phyloP scores from a whole-genome alignment of 2,329 filamentous ascomycete species.

The Septoria linicola region DNA sequence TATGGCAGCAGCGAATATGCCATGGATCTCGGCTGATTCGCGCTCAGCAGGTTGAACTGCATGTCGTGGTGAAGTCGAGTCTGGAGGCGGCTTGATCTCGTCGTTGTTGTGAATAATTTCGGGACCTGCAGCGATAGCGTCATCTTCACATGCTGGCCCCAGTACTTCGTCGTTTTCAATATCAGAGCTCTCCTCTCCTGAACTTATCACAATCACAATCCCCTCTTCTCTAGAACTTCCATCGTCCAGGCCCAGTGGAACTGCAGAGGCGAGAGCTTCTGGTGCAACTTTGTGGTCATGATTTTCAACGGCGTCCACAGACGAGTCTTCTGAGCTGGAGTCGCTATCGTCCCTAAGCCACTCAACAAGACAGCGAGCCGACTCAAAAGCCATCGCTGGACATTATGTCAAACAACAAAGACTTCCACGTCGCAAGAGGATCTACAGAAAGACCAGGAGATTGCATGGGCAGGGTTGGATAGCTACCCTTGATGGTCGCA shows the following conservation, averaged over 20 bases:
- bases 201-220: neutral
- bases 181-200: neutral
- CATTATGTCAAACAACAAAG: neutral
- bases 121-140: neutral
- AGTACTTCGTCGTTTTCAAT: neutral
- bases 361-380: neutral
- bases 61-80: neutral
- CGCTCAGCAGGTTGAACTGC: neutral
- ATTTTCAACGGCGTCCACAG: neutral
- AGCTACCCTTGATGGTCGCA: neutral
- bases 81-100: neutral
- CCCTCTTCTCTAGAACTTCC: neutral
- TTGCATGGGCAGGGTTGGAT: neutral
- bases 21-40: neutral
- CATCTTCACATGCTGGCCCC: neutral
- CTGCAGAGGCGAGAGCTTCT: neutral
- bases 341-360: neutral
- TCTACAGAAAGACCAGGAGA: neutral
- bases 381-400: neutral
- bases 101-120: neutral
- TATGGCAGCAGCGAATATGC: neutral
- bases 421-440: neutral
- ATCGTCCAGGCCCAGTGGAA: no score
- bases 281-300: neutral
- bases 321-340: neutral